Evolutionary conservation across 345 rosid genomes (phyloP), one percentile per base, ranked within the genome.

Genomic region (Aquilaria sinensis): DNA sequence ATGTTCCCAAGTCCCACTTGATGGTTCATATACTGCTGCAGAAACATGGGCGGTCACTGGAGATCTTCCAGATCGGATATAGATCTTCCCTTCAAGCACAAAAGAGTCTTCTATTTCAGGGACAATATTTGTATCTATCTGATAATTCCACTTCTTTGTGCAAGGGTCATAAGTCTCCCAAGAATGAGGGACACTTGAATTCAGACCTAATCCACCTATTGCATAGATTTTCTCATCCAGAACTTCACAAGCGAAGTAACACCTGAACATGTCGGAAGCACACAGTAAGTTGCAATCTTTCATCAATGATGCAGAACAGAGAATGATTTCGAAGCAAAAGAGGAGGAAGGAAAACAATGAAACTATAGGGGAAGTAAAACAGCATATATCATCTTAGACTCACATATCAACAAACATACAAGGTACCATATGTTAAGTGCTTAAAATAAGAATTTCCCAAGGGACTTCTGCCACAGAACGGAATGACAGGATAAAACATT

Each of bases 231-330:
- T 81, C 34, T 81, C 84, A 65, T 79, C 72, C 58, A 85, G 48
- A 56, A 78, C 83, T 79, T 84, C 82, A 69, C 84, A 90, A 23
- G 88, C 89, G 69, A 86, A 90, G 77, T 74, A 83, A 72, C 91
- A 88, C 83, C 97, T 90, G 78, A 72, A 79, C 33, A 45, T 41
- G 41, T 37, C 54, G 47, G 58, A 65, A 55, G 33, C 32, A 31
- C 11, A 41, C 58, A 23, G 45, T 29, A 47, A 79, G 23, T 54
- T 29, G n/a, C 23, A 37, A 64, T 56, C 51, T 37, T 10, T 63
- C 16, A 56, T 52, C 47, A 50, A 51, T 2, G 23, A 55, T 1
- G 13, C n/a, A 13, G 31, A 16, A 56, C n/a, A 33, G 13, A 12
- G 31, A 15, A 51, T 37, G 4, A 43, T 34, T 4, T 13, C 46